Evolutionary conservation across 768 basidiomycete species (phyloP).

Genomic region (Naematelia aurantialba): DNA sequence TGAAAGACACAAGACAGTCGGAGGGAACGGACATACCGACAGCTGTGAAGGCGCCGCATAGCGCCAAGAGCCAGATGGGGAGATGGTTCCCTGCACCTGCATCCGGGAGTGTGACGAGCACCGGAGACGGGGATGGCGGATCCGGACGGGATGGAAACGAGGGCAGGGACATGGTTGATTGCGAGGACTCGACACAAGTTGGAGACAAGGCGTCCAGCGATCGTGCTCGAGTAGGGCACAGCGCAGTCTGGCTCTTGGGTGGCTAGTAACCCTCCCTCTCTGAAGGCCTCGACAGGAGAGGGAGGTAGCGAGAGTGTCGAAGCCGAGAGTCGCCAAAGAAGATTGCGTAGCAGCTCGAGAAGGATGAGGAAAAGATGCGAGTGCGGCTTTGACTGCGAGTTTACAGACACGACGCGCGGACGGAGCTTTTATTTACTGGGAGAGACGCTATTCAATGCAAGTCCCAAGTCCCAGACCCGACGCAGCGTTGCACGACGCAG

Average conservation of each 20-base stretch:
- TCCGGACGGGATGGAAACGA: conserved; percentile 24
- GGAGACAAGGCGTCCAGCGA: too few species aligned
- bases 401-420: too few species aligned
- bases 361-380: not conserved
- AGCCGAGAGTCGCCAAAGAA: not conserved
- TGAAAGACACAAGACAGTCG: not conserved
- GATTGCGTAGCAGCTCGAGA: not conserved
- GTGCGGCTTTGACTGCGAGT: too few species aligned
- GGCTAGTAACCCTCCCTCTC: not conserved
- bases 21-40: conserved; percentile 36
- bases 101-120: conserved; percentile 16
- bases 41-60: conserved; percentile 46
- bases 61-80: conserved; percentile 44
- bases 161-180: conserved; percentile 33
- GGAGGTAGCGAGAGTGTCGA: not conserved
- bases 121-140: conserved; percentile 13
- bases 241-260: too few species aligned
- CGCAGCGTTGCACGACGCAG: too few species aligned
- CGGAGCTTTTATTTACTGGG: too few species aligned
- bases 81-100: conserved; percentile 42
- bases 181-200: not conserved
- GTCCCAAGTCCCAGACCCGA: too few species aligned
- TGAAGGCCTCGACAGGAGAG: not conserved
- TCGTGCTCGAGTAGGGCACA: too few species aligned
- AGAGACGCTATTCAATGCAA: too few species aligned